Base-by-base conservation (phyloP, 768 basidiomycete genomes). In the Exidia glandulosa region DNA sequence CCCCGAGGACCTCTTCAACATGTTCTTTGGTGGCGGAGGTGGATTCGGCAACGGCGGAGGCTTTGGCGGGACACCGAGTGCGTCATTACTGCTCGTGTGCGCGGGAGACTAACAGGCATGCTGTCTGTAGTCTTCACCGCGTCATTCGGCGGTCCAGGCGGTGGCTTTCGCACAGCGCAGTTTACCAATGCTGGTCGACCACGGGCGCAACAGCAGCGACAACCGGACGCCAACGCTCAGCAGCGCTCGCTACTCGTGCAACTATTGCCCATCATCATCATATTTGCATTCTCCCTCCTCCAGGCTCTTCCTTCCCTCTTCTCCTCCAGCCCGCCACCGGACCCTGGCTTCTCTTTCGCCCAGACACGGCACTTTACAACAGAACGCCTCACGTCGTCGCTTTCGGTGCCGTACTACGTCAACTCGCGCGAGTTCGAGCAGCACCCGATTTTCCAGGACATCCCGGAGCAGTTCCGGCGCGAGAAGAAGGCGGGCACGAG, bases 1-100 rank as follows among this genome's bases (percentile, higher is more conserved):
- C 60, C 94, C 95, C 4, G 95, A 97, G 73, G 95, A 97, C 61
- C 70, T 98, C 59, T 98, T 98, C 77, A 95, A 97, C 69, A 94
- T 95, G 89, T 96, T 98, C 82, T 98, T 98, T 70, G 92, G 92
- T 19, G 88, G 88, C 27, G 82, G 79, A 23, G 79, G 80, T 1
- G 79, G 77, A 60, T 77, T 76, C 31, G 79, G 69, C 31, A 62
- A 60, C 25, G 67, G 64, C n/a, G 67, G 66, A n/a, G 75, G 70
- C 59, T 81, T 80, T 62, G 82, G 79, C 29, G 50, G 50, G 14
- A 54, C 56, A n/a, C 56, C 56, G 25, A 30, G 62, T 63, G 36
- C 58, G 58, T 57, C n/a, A n/a, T n/a, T 16, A n/a, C 36, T 12
- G 6, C 33, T 12, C 48, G 25, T 13, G 4, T 31, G 33, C n/a